Base-by-base conservation (phyloP, 805 yeast genomes). In the Tetrapisispora nanseiensis region DNA sequence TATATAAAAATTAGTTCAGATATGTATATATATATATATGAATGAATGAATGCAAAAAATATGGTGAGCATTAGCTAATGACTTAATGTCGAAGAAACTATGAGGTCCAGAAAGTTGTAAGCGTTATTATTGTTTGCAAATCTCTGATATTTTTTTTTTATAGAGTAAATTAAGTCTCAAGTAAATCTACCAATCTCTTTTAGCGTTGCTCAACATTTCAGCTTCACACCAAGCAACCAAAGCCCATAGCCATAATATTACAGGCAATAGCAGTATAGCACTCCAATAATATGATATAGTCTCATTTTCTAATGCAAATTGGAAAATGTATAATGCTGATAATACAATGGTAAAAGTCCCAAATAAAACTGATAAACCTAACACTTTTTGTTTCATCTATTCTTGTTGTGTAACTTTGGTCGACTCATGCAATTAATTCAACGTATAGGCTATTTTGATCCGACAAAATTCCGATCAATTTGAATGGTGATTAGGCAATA, bases 211-310 rank as follows among this genome's bases (percentile, higher is more conserved):
- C 38, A 57, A 58, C 50, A 59, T 47, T 45, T 61, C 58, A n/a
- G 51, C 48, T 20, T 59, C 63, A 28, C 56, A 54, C 66, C 66
- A 61, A 5, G 64, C 59, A 13, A 52, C 48, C 6, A 60, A 56
- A 2, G 55, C 56, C 63, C 64, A 61, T 15, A 55, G 40, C 66
- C 66, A 61, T 2, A 59, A 43, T 45, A 51, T 48, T 5, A 51
- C 51, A 8, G 65, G 65, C 15, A 52, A 45, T 27, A 58, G 43
- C 47, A 50, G 37, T 6, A 55, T 18, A 51, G 57, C 53, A 33
- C 53, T 49, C 62, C 62, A 59, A 43, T 61, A 61, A 41, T 57
- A 57, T 1, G 48, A 39, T 8, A 28, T 22, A 2, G 43, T 40
- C 1, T 46, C 41, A 23, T 50, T 42, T 10, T 46, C 28, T 31